Evolutionary conservation across 331 rosid species (phyloP).

Genomic region (Quercus lobata): DNA sequence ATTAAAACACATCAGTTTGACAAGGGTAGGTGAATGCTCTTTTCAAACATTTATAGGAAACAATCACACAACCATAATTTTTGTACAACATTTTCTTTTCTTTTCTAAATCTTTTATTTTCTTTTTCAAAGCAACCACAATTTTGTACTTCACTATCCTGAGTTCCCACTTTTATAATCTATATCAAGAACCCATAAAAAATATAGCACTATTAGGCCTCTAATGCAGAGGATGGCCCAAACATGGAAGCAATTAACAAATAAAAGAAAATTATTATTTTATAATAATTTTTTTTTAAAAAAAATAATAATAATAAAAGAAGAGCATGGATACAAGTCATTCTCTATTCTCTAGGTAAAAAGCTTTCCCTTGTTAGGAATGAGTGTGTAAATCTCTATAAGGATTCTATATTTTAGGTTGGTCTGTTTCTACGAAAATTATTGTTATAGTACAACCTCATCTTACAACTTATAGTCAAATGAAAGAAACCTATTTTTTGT

Average conservation of each 20-base stretch:
- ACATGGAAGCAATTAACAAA: neutral
- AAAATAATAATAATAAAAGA: neutral
- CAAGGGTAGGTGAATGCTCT: slow-evolving; percentile 73
- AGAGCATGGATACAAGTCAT: slow-evolving; percentile 27
- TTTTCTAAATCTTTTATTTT: neutral
- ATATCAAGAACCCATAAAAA: neutral
- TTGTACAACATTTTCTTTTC: slow-evolving; percentile 36
- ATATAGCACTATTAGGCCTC: neutral
- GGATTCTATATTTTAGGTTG: slow-evolving; percentile 10
- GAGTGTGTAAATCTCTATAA: neutral
- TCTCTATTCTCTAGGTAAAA: slow-evolving; percentile 30
- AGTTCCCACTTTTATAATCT: neutral
- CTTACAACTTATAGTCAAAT: slow-evolving; percentile 12
- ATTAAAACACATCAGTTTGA: slow-evolving; percentile 53
- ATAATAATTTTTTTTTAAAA: too few relatives aligned
- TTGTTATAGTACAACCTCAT: slow-evolving; percentile 21
- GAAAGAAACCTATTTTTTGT: slow-evolving; percentile 30
- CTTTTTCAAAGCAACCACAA: neutral
- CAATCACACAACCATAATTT: slow-evolving; percentile 38
- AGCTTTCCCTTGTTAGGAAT: neutral
- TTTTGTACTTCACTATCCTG: neutral
- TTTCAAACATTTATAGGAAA: slow-evolving; percentile 76
- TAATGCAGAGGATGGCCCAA: neutral
- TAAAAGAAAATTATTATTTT: too few relatives aligned
- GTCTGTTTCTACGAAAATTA: slow-evolving; percentile 22